Evolutionary conservation across 2,329 filamentous ascomycete genomes (phyloP).

Genomic region (Colletotrichum eleusines): DNA sequence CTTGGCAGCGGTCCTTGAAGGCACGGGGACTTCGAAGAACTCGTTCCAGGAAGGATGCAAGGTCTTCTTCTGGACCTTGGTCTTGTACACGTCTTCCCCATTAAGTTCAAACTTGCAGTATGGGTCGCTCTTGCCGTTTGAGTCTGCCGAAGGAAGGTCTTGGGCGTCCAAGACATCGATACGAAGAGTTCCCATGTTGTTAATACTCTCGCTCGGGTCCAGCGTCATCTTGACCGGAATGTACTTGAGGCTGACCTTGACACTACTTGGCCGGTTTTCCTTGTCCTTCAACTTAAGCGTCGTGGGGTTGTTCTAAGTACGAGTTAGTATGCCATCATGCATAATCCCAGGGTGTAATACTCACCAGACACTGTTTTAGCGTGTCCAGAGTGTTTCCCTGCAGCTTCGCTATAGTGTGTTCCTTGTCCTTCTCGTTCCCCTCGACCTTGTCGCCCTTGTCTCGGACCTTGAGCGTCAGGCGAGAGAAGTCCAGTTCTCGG

Average conservation of each 20-base stretch:
- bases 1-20: conserved; percentile 85
- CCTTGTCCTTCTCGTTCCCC: conserved; percentile 74
- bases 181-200: conserved; percentile 96
- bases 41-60: conserved; percentile 96
- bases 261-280: conserved; percentile 79
- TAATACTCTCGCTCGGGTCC: conserved; percentile 95
- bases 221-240: conserved; percentile 94
- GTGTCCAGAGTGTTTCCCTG: conserved; percentile 88
- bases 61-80: conserved; percentile 96
- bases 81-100: conserved; percentile 92
- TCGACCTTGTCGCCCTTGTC: conserved; percentile 79
- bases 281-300: conserved; percentile 83
- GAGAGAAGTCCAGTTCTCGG: conserved; percentile 96
- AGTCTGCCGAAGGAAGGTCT: conserved; percentile 91
- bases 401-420: conserved; percentile 84
- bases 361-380: conserved; percentile 86
- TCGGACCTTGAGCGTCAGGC: conserved; percentile 87
- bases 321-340: background rate
- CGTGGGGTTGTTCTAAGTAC: conserved; percentile 83
- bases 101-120: conserved; percentile 96
- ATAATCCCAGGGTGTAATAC: conserved; percentile 47
- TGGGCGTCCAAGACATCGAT: conserved; percentile 91
- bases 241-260: conserved; percentile 95
- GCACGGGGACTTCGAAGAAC: conserved; percentile 86
- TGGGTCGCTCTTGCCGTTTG: conserved; percentile 96